phyloP scores from a whole-genome alignment of 2,329 filamentous ascomycete species.

The Beauveria pseudobassiana region DNA sequence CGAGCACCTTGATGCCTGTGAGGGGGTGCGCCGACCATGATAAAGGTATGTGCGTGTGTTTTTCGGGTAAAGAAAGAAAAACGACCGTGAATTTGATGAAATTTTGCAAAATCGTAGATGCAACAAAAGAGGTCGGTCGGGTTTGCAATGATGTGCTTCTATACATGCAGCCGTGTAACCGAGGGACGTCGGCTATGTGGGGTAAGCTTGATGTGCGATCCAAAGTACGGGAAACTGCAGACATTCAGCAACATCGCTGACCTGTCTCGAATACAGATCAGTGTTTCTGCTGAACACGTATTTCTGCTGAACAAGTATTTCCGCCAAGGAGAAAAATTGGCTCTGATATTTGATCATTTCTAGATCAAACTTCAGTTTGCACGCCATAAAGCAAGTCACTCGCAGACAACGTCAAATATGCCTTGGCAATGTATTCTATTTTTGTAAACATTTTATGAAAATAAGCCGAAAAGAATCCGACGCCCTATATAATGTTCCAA shows the following conservation, averaged over 20 bases:
- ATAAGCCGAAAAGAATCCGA: not conserved
- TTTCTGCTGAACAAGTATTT: too few species aligned
- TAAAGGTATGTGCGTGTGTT: not conserved
- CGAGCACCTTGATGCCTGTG: constrained; percentile 48
- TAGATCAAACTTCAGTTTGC: too few species aligned
- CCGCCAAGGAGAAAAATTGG: not conserved
- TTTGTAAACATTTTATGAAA: not conserved
- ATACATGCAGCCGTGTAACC: constrained; percentile 3
- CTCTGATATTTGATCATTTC: not conserved
- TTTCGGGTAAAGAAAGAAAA: not conserved
- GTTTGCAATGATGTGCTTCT: not conserved
- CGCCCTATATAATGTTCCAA: not conserved
- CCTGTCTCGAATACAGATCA: too few species aligned
- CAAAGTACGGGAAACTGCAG: too few species aligned
- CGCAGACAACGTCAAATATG: not conserved
- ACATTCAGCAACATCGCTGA: too few species aligned
- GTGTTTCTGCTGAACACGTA: too few species aligned
- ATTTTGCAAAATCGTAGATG: not conserved
- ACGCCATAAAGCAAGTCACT: too few species aligned
- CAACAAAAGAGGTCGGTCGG: not conserved
- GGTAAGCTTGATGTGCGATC: not conserved
- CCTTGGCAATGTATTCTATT: not conserved
- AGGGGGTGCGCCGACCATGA: constrained; percentile 28
- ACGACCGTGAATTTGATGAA: not conserved
- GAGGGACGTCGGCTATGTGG: constrained; percentile 9